These are phyloP conservation scores for Neonectria neomacrospora DNA, from an alignment of 2,329 filamentous ascomycete genomes.

Conservation along the genomic window DNA sequence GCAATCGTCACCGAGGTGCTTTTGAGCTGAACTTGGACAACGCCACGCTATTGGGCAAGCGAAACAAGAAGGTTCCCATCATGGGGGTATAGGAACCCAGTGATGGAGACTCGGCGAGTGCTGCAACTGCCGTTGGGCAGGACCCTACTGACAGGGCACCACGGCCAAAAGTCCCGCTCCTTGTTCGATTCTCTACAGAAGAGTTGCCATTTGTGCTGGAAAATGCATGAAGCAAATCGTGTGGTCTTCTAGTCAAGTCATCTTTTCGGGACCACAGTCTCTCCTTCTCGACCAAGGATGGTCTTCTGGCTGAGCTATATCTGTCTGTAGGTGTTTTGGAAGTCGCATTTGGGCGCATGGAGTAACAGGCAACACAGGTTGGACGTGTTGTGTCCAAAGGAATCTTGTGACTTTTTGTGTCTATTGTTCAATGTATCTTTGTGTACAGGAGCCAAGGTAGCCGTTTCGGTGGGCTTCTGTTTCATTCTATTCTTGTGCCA, in stretches of 20 bases:
- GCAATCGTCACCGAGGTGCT: constrained; percentile 76
- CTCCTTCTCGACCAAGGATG: background rate
- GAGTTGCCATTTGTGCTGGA: constrained; percentile 34
- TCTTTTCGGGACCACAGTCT: background rate
- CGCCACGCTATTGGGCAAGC: constrained; percentile 84
- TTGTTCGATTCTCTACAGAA: constrained; percentile 30
- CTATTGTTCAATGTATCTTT: constrained; percentile 40
- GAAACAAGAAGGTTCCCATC: constrained; percentile 65
- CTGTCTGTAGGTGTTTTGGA: constrained; percentile 21
- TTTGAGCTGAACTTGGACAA: constrained; percentile 95
- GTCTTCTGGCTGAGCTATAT: constrained; percentile 10
- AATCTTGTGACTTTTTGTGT: constrained; percentile 24
- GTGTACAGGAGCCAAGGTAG: constrained; percentile 33
- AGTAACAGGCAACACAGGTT: constrained; percentile 39
- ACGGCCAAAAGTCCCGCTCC: constrained; percentile 23
- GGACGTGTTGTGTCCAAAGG: constrained; percentile 25
- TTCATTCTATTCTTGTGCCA: constrained; percentile 20
- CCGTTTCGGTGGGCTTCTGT: constrained; percentile 26
- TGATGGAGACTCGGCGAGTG: constrained; percentile 20
- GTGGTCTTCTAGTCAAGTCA: constrained; percentile 1
- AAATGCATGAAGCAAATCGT: constrained; percentile 15
- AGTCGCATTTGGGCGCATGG: constrained; percentile 43
- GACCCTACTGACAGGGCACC: constrained; percentile 30
- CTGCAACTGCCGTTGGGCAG: constrained; percentile 16
- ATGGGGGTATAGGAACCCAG: constrained; percentile 50